Evolutionary conservation across 495 filamentous ascomycete species (phyloP).

Genomic region (Penicillium pulvis): DNA sequence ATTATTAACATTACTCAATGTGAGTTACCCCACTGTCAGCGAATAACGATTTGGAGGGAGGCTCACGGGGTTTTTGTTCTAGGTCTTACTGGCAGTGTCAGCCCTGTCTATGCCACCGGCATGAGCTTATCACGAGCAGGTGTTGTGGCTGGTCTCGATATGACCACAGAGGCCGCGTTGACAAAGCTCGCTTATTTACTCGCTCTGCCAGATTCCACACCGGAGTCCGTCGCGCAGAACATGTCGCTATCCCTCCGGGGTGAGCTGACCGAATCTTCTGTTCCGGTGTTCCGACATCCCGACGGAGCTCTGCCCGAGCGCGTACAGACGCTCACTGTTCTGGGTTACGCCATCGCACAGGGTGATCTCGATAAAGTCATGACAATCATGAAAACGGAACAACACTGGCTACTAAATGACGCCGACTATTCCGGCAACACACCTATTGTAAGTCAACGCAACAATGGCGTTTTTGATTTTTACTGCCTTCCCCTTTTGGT

Average conservation of each 20-base stretch:
- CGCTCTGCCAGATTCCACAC: slow-evolving; percentile 62
- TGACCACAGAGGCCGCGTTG: slow-evolving; percentile 91
- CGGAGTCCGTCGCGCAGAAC: slow-evolving; percentile 61
- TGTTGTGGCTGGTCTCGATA: slow-evolving; percentile 88
- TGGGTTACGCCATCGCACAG: slow-evolving; percentile 80
- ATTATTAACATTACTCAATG: slow-evolving; percentile 96
- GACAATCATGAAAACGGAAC: slow-evolving; percentile 66
- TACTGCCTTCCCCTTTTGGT: neutral
- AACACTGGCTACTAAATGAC: slow-evolving; percentile 69
- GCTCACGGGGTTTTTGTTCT: neutral
- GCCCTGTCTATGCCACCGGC: slow-evolving; percentile 88
- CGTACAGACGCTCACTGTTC: slow-evolving; percentile 61
- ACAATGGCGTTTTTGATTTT: neutral
- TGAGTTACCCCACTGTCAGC: slow-evolving; percentile 29
- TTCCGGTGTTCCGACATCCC: slow-evolving; percentile 70
- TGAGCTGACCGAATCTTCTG: slow-evolving; percentile 77
- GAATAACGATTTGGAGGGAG: neutral
- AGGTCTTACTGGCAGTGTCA: slow-evolving; percentile 81
- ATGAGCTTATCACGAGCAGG: slow-evolving; percentile 84
- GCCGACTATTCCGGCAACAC: slow-evolving; percentile 90
- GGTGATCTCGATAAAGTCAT: slow-evolving; percentile 66
- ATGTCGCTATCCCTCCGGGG: slow-evolving; percentile 82
- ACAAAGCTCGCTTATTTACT: slow-evolving; percentile 93
- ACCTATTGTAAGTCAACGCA: slow-evolving; percentile 58
- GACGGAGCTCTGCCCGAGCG: slow-evolving; percentile 51